A percentile compares a stretch with the other conserved stretches of the same genome.
These are phyloP conservation scores for Suillus luteus DNA, from an alignment of 768 basidiomycete species.

Conservation along the genomic window DNA sequence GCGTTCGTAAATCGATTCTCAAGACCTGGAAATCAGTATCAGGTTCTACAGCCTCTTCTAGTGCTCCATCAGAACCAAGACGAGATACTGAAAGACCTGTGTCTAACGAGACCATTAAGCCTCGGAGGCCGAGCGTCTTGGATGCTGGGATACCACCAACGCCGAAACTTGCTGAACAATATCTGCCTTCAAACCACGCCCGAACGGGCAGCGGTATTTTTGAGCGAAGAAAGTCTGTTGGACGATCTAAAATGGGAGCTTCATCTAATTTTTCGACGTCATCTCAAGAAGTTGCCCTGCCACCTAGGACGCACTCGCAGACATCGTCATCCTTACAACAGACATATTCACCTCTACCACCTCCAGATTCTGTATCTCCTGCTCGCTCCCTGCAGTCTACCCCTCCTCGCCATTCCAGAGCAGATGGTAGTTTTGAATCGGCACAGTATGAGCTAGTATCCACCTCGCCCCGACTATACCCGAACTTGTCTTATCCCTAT, in stretches of 20 bases:
- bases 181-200: constrained; percentile 35
- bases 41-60: constrained; percentile 31
- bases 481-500: constrained; percentile 58
- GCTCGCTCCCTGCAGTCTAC: constrained; percentile 29
- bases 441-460: constrained; percentile 67
- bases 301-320: constrained; percentile 11
- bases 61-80: constrained; percentile 37
- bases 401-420: constrained; percentile 25
- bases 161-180: constrained; percentile 60
- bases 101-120: constrained; percentile 37
- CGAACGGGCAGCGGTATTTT: constrained; percentile 35
- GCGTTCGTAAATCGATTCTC: constrained; percentile 68
- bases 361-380: constrained; percentile 29
- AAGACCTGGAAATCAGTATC: constrained; percentile 61
- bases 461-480: constrained; percentile 46
- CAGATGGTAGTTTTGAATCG: constrained; percentile 56
- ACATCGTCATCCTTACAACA: constrained; percentile 17
- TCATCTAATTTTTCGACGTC: constrained; percentile 28
- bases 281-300: constrained; percentile 33
- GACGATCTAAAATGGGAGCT: constrained; percentile 22
- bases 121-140: constrained; percentile 49
- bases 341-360: constrained; percentile 20
- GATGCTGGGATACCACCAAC: constrained; percentile 57
- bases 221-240: constrained; percentile 28
- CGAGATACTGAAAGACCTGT: constrained; percentile 42